Conservation (phyloP, 768 basidiomycete species). For the Phanerodontia chrysosporium region DNA sequence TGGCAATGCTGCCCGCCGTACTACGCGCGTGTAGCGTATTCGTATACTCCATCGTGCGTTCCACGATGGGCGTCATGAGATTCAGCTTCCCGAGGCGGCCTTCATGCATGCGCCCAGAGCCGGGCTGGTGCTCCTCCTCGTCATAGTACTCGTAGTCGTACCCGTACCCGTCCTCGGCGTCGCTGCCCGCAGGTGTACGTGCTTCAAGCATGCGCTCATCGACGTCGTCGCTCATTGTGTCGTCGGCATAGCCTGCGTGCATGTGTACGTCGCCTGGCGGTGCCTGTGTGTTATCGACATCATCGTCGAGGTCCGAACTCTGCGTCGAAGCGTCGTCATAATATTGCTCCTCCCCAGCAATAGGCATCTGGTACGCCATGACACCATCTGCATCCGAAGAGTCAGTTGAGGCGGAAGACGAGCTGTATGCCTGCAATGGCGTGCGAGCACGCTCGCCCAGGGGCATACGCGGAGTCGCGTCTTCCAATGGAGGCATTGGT, state of each 20-base stretch:
- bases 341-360: background rate
- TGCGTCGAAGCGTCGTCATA: background rate
- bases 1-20: background rate
- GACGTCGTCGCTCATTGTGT: constrained; percentile 11
- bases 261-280: constrained; percentile 5
- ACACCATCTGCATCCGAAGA: constrained; percentile 25
- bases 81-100: constrained; percentile 80
- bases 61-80: constrained; percentile 97
- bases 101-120: constrained; percentile 34
- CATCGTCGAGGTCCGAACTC: constrained; percentile 1
- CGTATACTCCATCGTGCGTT: constrained; percentile 86
- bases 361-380: background rate
- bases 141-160: constrained; percentile 11
- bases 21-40: constrained; percentile 32
- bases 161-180: constrained; percentile 6
- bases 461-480: background rate
- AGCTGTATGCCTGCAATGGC: constrained; percentile 19
- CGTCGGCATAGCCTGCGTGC: background rate
- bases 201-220: constrained; percentile 8
- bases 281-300: background rate
- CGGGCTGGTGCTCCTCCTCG: constrained; percentile 26
- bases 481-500: background rate
- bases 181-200: constrained; percentile 1
- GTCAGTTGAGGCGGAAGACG: constrained; percentile 19
- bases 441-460: constrained; percentile 15